Base-by-base conservation (phyloP, 2,329 filamentous ascomycete species). In the Cordyceps pruinosa region DNA sequence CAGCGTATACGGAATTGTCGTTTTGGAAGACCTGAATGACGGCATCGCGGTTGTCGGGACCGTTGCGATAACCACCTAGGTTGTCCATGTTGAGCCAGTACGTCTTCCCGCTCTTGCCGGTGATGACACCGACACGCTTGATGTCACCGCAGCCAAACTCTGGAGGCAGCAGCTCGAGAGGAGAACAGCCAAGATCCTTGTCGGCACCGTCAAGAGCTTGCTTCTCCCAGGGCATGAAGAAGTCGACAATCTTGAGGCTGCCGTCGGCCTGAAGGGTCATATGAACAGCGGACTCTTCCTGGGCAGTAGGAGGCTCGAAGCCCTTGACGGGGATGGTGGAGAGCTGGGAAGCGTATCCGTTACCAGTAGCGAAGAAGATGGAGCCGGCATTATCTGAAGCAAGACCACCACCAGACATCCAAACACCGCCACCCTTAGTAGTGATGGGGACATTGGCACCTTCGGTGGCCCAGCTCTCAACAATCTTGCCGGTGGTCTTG, bases 191-290 rank as follows among this genome's bases (percentile, higher is more conserved):
- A 7, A 82, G 64, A 62, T 82, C 79, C 50, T 75, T 74, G 55
- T 81, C 77, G 0, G 73, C 77, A 8, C 75, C 77, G 51, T 80
- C 77, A 49, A 80, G 68, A 0, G 73, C 70, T 56, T 71, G 70
- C 56, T 82, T 81, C 47, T 80, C 77, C 60, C 73, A 78, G 0
- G 79, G 79, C 71, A 81, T 77, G 58, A 82, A 82, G 62, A 81
- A 82, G 52, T 82, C 79, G 10, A 73, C 69, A 4, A 80, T 61
- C 0, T 68, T 69, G 0, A 81, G 64, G 23, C 72, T 75, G 1
- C 76, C 77, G 2, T 73, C 68, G 0, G 62, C 56, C 26, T 73
- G 72, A 30, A 75, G 66, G 0, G 68, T 72, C 67, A 78, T 73
- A 60, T 75, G 75, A 8, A 74, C 72, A 1, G 75, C 73, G 0